Percentiles rank a stretch among this genome's conserved stretches.
These are phyloP conservation scores for Periconia digitata DNA, from an alignment of 2,329 filamentous ascomycete species.

Conservation along the genomic window DNA sequence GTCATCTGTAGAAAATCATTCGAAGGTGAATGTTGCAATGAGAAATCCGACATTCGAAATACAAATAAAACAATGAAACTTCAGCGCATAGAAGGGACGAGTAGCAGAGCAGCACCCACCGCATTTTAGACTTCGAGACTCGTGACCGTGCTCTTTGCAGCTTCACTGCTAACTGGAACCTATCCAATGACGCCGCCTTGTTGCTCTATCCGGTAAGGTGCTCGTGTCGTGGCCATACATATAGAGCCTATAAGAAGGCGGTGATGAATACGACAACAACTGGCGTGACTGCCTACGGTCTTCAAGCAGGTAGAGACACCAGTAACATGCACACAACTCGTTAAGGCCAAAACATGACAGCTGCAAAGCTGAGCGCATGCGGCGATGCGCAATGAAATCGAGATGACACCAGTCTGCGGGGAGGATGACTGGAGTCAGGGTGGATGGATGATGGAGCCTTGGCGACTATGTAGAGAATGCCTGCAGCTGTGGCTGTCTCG, in stretches of 20 bases:
- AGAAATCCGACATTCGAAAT: too few species aligned
- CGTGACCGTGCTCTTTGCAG: background rate
- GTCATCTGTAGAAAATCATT: conserved; percentile 1
- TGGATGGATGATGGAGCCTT: background rate
- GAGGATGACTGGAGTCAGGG: too few species aligned
- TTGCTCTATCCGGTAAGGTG: conserved; percentile 7
- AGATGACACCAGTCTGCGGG: background rate
- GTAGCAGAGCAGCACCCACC: too few species aligned
- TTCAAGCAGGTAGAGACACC: background rate
- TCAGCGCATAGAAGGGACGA: too few species aligned
- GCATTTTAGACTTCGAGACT: too few species aligned
- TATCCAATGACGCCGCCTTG: background rate
- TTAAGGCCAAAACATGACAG: background rate
- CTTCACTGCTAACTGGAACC: background rate
- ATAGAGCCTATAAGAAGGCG: conserved; percentile 6
- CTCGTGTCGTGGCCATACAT: conserved; percentile 12
- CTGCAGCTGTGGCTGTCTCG: too few species aligned
- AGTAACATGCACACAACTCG: background rate
- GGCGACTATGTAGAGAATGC: background rate
- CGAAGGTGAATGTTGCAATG: background rate
- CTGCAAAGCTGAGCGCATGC: background rate
- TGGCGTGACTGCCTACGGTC: background rate
- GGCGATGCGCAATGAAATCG: background rate
- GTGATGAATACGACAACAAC: conserved; percentile 1
- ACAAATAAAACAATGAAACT: too few species aligned